These are phyloP conservation scores for Hyaloperonospora arabidopsidis DNA, from an alignment of 352 stramenopile genomes.

Conservation along the genomic window DNA sequence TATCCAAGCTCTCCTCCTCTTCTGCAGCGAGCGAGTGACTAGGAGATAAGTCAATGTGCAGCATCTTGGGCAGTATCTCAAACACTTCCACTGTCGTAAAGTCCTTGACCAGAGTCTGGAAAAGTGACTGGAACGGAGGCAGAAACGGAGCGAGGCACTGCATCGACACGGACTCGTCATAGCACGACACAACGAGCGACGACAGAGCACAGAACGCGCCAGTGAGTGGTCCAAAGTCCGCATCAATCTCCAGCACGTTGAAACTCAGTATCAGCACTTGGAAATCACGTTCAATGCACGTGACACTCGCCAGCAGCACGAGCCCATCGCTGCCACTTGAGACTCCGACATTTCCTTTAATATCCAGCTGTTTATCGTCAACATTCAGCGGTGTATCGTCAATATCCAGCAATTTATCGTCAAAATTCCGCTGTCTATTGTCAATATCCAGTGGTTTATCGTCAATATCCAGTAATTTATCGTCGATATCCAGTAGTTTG, in stretches of 20 bases:
- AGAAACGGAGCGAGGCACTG: conserved; percentile 20
- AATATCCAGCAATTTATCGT: no score
- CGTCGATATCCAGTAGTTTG: conserved; percentile 15
- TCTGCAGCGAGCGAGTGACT: conserved; percentile 22
- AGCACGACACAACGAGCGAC: conserved; percentile 52
- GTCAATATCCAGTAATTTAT: conserved; percentile 10
- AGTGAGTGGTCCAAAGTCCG: conserved; percentile 19
- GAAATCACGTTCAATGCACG: conserved; percentile 44
- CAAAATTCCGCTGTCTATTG: conserved; percentile 9
- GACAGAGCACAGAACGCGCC: conserved; percentile 50
- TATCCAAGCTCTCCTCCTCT: conserved; percentile 6
- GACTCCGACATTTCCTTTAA: neutral
- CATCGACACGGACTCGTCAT: conserved; percentile 24
- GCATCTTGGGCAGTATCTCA: conserved; percentile 48
- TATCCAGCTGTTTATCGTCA: no score
- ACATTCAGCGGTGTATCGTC: no score
- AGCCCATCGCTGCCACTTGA: conserved; percentile 21
- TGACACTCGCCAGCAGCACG: conserved; percentile 35
- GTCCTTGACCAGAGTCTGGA: conserved; percentile 40
- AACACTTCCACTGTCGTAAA: conserved; percentile 43
- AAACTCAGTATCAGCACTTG: conserved; percentile 47
- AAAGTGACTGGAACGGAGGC: conserved; percentile 36
- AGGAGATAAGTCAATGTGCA: conserved; percentile 45
- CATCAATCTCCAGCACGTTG: conserved; percentile 1
- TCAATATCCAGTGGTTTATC: conserved; percentile 10